Percentiles rank a stretch among this genome's conserved stretches.
phyloP scores from a whole-genome alignment of 305 asterid species.

The Solanum hybrid region DNA sequence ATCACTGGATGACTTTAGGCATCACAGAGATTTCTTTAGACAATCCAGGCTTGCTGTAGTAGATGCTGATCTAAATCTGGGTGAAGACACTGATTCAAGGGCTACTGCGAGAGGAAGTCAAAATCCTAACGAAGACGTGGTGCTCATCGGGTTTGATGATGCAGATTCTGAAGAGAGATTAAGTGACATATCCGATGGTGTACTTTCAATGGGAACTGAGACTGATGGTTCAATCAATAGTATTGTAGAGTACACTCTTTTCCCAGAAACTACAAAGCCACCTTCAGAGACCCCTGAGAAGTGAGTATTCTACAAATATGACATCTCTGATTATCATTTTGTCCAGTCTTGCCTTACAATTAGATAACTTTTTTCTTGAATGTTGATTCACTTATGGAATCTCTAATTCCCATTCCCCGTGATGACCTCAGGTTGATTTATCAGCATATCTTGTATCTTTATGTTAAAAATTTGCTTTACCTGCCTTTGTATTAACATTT shows the following conservation, averaged over 20 bases:
- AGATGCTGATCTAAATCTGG: slow-evolving; percentile 24
- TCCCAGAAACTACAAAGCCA: slow-evolving; percentile 56
- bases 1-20: slow-evolving; percentile 61
- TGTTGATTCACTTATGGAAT: background rate
- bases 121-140: slow-evolving; percentile 42
- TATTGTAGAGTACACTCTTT: slow-evolving; percentile 71
- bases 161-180: slow-evolving; percentile 82
- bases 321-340: background rate
- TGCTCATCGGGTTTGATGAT: slow-evolving; percentile 71
- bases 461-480: background rate
- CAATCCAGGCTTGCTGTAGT: slow-evolving; percentile 61
- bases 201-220: slow-evolving; percentile 90
- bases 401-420: background rate
- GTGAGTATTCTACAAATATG: slow-evolving; percentile 33
- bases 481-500: background rate
- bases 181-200: slow-evolving; percentile 93
- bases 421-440: background rate
- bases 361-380: background rate
- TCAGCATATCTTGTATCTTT: background rate
- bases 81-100: slow-evolving; percentile 29
- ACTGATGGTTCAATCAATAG: slow-evolving; percentile 75
- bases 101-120: slow-evolving; percentile 25
- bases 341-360: background rate
- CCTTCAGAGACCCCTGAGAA: slow-evolving; percentile 43
- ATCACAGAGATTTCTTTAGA: slow-evolving; percentile 62